Evolutionary conservation across 2,329 filamentous ascomycete species (phyloP).

Genomic region (Beauveria bassiana): DNA sequence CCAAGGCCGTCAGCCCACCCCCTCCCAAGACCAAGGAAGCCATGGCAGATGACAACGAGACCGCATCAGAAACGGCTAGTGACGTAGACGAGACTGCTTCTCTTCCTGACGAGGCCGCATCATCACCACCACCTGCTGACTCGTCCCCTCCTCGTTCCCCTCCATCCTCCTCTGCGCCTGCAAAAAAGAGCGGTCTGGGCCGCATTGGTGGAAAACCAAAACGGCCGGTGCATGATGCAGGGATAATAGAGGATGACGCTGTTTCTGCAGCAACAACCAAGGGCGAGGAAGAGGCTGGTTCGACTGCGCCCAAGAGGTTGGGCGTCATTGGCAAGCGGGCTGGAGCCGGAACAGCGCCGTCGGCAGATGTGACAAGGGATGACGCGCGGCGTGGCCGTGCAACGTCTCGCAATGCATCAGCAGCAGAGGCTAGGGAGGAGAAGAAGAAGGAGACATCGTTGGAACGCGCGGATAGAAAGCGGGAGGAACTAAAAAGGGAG

Average conservation of each 20-base stretch:
- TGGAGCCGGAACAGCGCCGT: constrained; percentile 5
- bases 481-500: constrained; percentile 44
- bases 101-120: constrained; percentile 13
- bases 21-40: constrained; percentile 10
- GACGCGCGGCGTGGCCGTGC: constrained; percentile 18
- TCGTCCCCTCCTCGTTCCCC: constrained; percentile 14
- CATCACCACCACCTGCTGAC: constrained; percentile 6
- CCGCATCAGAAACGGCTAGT: constrained; percentile 36
- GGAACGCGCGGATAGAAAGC: constrained; percentile 40
- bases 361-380: constrained; percentile 3
- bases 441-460: constrained; percentile 34
- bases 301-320: constrained; percentile 18
- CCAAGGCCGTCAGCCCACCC: constrained; percentile 14
- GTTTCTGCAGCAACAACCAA: constrained; percentile 13
- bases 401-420: constrained; percentile 13
- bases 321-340: constrained; percentile 29
- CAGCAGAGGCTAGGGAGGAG: constrained; percentile 22
- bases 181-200: constrained; percentile 29
- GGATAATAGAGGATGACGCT: constrained; percentile 7
- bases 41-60: constrained; percentile 21
- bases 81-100: constrained; percentile 21
- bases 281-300: background rate
- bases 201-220: constrained; percentile 28
- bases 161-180: constrained; percentile 16
- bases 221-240: constrained; percentile 16